Evolutionary conservation across 345 rosid genomes (phyloP).

Genomic region (Hevea brasiliensis): DNA sequence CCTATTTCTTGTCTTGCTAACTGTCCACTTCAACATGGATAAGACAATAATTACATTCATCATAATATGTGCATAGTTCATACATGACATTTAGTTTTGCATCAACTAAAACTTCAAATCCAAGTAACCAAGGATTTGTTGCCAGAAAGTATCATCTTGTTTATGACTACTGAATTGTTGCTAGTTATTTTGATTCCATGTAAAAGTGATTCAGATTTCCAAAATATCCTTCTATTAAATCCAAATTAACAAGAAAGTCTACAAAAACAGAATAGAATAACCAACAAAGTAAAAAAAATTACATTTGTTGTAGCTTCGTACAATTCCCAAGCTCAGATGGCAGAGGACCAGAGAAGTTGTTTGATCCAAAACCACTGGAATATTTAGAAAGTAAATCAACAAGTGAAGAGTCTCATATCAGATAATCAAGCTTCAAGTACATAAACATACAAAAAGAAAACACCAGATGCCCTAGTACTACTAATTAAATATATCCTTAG

Average conservation of each 20-base stretch:
- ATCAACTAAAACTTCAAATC: not conserved
- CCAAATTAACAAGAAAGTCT: not conserved
- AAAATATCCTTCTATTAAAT: not conserved
- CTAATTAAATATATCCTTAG: too few relatives aligned
- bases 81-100: not conserved
- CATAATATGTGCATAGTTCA: too few relatives aligned
- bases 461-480: too few relatives aligned
- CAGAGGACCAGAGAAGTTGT: conserved; percentile 69
- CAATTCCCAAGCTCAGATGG: conserved; percentile 64
- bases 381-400: not conserved
- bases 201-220: not conserved
- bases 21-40: too few relatives aligned
- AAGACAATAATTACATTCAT: too few relatives aligned
- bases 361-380: conserved; percentile 45
- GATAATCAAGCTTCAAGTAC: not conserved
- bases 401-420: not conserved
- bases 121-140: not conserved
- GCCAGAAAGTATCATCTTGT: not conserved
- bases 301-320: conserved; percentile 50
- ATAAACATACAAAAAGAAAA: not conserved
- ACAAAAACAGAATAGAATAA: not conserved
- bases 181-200: not conserved
- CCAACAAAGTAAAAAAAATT: too few relatives aligned
- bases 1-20: too few relatives aligned
- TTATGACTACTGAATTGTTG: not conserved